These are phyloP conservation scores for Melaleuca alternifolia DNA, from an alignment of 345 rosid genomes.

Conservation along the genomic window DNA sequence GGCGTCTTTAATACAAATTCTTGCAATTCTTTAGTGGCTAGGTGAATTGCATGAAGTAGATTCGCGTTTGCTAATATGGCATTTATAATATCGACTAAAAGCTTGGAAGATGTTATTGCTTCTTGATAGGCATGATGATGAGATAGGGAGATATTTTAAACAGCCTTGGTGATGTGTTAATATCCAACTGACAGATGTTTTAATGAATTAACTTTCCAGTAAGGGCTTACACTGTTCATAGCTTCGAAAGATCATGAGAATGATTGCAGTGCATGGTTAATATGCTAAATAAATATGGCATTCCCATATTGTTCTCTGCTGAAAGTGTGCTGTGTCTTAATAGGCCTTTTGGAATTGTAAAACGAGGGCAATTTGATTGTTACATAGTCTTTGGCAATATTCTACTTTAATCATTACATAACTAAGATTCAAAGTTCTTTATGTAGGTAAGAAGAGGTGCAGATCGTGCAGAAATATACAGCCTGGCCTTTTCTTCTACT, in stretches of 20 bases:
- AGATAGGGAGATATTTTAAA: neutral
- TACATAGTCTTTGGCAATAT: neutral
- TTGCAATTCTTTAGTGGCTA: neutral
- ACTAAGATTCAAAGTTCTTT: neutral
- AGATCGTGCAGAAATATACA: constrained; percentile 53
- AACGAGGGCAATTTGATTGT: neutral
- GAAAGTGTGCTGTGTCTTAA: neutral
- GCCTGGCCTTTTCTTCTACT: constrained; percentile 39
- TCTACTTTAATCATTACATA: neutral
- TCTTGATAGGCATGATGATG: neutral
- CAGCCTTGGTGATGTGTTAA: neutral
- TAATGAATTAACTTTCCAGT: neutral
- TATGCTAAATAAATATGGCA: neutral
- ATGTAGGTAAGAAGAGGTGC: constrained; percentile 48
- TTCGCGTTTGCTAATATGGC: neutral
- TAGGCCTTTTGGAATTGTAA: neutral
- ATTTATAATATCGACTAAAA: neutral
- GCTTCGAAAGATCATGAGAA: neutral
- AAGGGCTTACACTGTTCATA: neutral
- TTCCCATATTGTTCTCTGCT: neutral
- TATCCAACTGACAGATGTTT: neutral
- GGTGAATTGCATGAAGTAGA: neutral
- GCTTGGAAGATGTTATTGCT: neutral
- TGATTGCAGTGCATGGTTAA: neutral
- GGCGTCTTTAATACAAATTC: neutral